Base-by-base conservation (phyloP, 306 rosid genomes). In the Rosa lucieae region DNA sequence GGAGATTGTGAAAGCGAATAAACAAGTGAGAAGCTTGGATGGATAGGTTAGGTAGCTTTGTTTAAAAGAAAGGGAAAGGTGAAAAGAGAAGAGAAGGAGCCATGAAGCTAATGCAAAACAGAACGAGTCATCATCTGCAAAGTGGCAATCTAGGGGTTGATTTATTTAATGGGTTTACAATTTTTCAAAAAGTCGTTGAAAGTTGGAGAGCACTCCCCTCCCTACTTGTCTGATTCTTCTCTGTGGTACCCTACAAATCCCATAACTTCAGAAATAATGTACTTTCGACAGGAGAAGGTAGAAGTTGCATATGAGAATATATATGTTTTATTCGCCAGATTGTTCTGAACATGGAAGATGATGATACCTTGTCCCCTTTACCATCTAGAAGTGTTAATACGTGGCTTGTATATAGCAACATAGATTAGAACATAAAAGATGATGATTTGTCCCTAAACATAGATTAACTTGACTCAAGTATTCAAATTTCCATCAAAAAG, bases 51-150 rank as follows among this genome's bases (percentile, higher is more conserved):
- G 71, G 23, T 67, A 18, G 51, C 84, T 77, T 80, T 77, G 69
- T 39, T 53, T 12, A 5, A 67, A 67, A 63, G 82, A 69, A 69
- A 80, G 44, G 42, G 39, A 29, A 2, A 63, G 69, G 69, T 13
- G 8, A 4, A 72, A 47, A 52, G 77, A 67, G 70, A 77, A 44
- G 65, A 71, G 63, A 56, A n/a, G 15, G 42, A 32, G 40, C 12
- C 43, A 3, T 11, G 15, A 56, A 56, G 63, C 13, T 10, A n/a
- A 8, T 32, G 29, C 10, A 1, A 51, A 14, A 15, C 37, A 37
- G 70, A 82, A 79, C 75, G 39, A 73, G 79, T 82, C 85, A 55
- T 32, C 55, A 15, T 66, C 72, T 73, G 58, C 70, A 18, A 21
- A 29, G 40, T 73, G 35, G 40, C 42, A 48, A 72, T 40, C 23